Conservation (phyloP, 805 yeast species). For the Brettanomyces sp. region DNA sequence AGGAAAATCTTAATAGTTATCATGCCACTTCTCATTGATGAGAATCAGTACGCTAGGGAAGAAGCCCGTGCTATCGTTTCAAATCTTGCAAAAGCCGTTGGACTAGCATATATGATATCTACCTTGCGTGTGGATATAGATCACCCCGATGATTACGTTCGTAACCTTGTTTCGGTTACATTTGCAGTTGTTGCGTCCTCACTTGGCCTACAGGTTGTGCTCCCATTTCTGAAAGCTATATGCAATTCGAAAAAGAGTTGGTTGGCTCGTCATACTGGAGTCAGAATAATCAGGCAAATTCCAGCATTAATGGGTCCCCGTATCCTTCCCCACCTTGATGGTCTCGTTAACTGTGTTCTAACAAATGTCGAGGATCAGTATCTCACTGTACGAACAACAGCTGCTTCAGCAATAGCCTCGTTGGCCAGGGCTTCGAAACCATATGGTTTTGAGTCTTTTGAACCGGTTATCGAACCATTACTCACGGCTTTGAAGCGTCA, state of each 20-base stretch:
- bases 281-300: slow-evolving; percentile 65
- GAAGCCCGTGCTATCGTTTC: slow-evolving; percentile 78
- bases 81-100: slow-evolving; percentile 70
- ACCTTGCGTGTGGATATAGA: slow-evolving; percentile 76
- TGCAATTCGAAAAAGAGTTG: slow-evolving; percentile 67
- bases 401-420: slow-evolving; percentile 65
- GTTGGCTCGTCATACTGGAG: slow-evolving; percentile 80
- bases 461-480: slow-evolving; percentile 58
- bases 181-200: slow-evolving; percentile 80
- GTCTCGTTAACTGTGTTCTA: slow-evolving; percentile 51
- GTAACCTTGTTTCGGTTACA: slow-evolving; percentile 68
- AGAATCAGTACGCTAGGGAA: slow-evolving; percentile 60
- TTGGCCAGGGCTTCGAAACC: slow-evolving; percentile 80
- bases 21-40: slow-evolving; percentile 74
- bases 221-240: slow-evolving; percentile 80
- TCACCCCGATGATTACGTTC: slow-evolving; percentile 68
- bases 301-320: slow-evolving; percentile 62
- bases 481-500: slow-evolving; percentile 75
- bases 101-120: slow-evolving; percentile 71
- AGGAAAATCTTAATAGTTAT: slow-evolving; percentile 64
- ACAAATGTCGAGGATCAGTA: slow-evolving; percentile 61
- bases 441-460: slow-evolving; percentile 85
- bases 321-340: slow-evolving; percentile 63
- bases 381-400: slow-evolving; percentile 51
- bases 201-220: slow-evolving; percentile 56